phyloP scores from a whole-genome alignment of 176 grass and related monocot species.

The Alopecurus myosuroides region DNA sequence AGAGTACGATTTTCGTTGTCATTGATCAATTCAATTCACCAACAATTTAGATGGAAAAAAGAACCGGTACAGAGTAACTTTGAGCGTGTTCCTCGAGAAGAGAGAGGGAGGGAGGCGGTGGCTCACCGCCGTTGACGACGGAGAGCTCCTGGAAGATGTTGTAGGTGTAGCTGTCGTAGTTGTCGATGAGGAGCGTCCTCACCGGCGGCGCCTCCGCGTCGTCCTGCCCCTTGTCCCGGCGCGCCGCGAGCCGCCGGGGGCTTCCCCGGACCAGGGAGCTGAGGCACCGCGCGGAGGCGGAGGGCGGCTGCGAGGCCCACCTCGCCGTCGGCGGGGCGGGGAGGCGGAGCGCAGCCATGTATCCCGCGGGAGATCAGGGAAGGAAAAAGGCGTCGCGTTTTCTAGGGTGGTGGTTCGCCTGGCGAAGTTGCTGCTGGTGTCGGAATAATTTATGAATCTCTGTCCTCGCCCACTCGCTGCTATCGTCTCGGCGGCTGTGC shows the following conservation, averaged over 20 bases:
- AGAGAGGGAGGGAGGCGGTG: background rate
- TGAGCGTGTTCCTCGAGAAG: background rate
- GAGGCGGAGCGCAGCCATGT: conserved; percentile 43
- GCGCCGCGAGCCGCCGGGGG: background rate
- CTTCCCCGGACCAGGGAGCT: background rate
- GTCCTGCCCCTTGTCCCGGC: conserved; percentile 6
- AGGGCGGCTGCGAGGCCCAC: background rate
- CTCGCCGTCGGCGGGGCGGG: conserved; percentile 21
- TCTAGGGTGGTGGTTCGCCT: conserved; percentile 21
- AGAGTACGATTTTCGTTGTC: background rate
- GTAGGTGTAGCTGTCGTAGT: conserved; percentile 98
- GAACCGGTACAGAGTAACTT: background rate
- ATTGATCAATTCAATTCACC: background rate
- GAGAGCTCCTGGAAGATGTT: conserved; percentile 95
- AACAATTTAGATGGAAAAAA: background rate
- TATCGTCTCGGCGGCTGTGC: conserved; percentile 27
- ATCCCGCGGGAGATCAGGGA: background rate
- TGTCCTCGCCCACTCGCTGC: background rate
- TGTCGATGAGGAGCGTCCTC: conserved; percentile 89
- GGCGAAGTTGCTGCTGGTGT: background rate
- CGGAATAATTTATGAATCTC: background rate
- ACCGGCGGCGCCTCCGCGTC: conserved; percentile 19
- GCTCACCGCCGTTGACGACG: conserved; percentile 85
- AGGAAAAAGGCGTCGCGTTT: conserved; percentile 12
- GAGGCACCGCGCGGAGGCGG: background rate